Evolutionary conservation across 2,329 filamentous ascomycete species (phyloP), one percentile per base, ranked within the genome.

Genomic region (Apiospora hydei): DNA sequence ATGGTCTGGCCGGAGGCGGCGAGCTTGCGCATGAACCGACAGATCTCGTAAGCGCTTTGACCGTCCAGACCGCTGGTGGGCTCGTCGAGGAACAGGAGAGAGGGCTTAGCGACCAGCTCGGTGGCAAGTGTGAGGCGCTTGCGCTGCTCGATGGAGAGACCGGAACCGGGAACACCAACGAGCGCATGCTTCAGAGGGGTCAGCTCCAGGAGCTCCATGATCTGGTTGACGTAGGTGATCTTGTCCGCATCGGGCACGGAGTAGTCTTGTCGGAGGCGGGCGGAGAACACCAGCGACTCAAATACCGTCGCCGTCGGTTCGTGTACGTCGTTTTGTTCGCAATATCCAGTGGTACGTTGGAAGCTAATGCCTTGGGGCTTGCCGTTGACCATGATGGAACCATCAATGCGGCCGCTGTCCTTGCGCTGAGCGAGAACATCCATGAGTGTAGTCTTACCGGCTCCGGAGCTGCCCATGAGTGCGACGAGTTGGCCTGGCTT

Each of bases 61-160:
- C 86, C 89, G 77, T 92, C 90, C 1, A 94, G 87, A 68, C 92
- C 92, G 5, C 89, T 91, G 0, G 92, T 94, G 0, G 92, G 92
- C 80, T 94, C 92, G 74, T 94, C 92, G 30, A 94, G 83, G 85
- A 94, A 94, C 5, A 93, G 84, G 0, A 93, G 82, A 0, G 91
- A 85, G 0, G 91, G 91, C 76, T 91, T 92, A 1, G 91, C 91
- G 21, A 90, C 91, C 5, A 94, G 81, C 75, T 94, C 91, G 0
- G 93, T 91, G 67, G 90, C 92, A 49, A 93, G 92, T 0, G 91
- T 93, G 1, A 93, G 83, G 43, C 91, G 86, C 82, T 93, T 93
- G 4, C 85, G 78, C 75, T 88, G 85, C 21, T 87, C 87, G 11
- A 87, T 85, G 7, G 83, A 86, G 26, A 88, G 82, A 2, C 85